Evolutionary conservation across 2,329 filamentous ascomycete species (phyloP), one percentile per base, ranked within the genome.

Genomic region (Aspergillus sp.): DNA sequence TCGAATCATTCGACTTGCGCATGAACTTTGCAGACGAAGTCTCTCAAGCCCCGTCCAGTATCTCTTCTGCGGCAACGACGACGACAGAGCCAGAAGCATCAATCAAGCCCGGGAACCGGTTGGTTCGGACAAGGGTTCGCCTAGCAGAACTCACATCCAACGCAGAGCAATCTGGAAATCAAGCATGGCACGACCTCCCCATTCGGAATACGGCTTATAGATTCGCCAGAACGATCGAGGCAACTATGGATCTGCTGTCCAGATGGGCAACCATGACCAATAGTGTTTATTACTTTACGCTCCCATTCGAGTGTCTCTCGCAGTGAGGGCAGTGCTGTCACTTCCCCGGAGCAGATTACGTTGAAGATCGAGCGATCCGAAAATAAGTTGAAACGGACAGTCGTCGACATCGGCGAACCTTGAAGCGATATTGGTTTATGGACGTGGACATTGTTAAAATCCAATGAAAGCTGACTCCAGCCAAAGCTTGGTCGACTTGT

Each of bases 351-450:
- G 15, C 43, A 45, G 1, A 59, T 59, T 15, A 22, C 48, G 0
- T 49, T 64, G 5, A 41, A 23, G 2, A 42, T 65, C 0, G 12
- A 49, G 22, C 49, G 56, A 25, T 51, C 51, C 2, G 53, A 59
- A 0, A 61, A 62, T 42, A 56, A 55, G 0, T 44, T 60, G 2
- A 45, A 50, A 12, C 67, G 64, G 66, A 53, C 41, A 9, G 27
- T 62, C 1, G 27, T 62, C 1, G 45, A 66, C 15, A 39, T 30
- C 7, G 45, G 53, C 13, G 54, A 65, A 10, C 45, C 45, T 68
- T 0, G 66, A 68, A 48, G 64, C 65, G 0, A 49, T 68, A 1
- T 32, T 68, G 7, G 65, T 1, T 46, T 68, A 10, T 68, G 61
- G 60, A 54, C 55, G 0, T 67, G 60, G 59, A 67, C 63, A 0